Evolutionary conservation across 306 rosid species (phyloP).

Genomic region (Lathyrus aphaca): DNA sequence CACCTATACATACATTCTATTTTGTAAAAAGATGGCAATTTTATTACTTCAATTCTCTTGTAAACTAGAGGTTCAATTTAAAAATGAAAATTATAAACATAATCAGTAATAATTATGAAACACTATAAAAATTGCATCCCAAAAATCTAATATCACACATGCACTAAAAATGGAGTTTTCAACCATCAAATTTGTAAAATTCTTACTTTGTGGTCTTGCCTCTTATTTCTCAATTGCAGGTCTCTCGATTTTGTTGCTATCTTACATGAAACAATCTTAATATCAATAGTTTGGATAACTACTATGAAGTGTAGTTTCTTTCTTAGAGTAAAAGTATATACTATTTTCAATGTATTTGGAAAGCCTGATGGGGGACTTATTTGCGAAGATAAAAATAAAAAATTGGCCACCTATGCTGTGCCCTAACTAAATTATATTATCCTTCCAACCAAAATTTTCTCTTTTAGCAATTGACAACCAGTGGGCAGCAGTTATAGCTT

Average conservation of each 20-base stretch:
- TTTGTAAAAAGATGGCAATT: neutral
- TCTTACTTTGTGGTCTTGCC: neutral
- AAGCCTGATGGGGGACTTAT: conserved; percentile 21
- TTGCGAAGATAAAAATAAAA: neutral
- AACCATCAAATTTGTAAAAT: conserved; percentile 12
- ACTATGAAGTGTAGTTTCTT: conserved; percentile 15
- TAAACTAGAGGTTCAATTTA: conserved; percentile 18
- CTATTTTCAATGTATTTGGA: neutral
- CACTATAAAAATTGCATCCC: neutral
- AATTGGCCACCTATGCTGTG: conserved; percentile 9
- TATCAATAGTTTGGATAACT: conserved; percentile 6
- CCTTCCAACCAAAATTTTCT: conserved; percentile 15
- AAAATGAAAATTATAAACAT: conserved; percentile 30
- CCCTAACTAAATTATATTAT: conserved; percentile 15
- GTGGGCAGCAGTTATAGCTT: conserved; percentile 20
- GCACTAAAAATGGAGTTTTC: conserved; percentile 6
- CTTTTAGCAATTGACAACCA: conserved; percentile 22
- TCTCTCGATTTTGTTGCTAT: neutral
- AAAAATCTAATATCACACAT: conserved; percentile 2
- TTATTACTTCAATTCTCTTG: conserved; percentile 20
- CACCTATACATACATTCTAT: neutral
- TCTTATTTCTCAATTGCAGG: conserved; percentile 14
- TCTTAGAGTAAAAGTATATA: conserved; percentile 5
- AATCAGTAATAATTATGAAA: neutral
- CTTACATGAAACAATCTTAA: conserved; percentile 16